A percentile compares a stretch with the other conserved stretches of the same genome.
Conservation (phyloP, 306 rosid species). For the Prinsepia uniflora region DNA sequence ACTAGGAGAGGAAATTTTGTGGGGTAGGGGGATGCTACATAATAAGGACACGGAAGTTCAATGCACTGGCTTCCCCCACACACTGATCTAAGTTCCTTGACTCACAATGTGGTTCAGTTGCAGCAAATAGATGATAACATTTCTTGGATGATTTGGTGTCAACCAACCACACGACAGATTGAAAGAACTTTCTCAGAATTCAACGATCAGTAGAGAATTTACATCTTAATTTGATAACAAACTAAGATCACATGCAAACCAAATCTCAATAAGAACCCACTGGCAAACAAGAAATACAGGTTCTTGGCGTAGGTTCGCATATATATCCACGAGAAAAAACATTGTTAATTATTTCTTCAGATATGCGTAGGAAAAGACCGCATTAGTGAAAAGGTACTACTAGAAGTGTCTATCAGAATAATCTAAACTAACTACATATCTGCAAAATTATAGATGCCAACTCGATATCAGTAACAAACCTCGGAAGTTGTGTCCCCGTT, state of each 20-base stretch:
- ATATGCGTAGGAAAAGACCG: neutral
- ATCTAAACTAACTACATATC: neutral
- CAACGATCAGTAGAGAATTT: neutral
- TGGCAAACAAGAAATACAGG: neutral
- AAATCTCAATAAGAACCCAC: neutral
- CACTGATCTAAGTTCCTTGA: neutral
- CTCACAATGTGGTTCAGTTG: neutral
- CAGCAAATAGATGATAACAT: neutral
- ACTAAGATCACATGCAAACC: neutral
- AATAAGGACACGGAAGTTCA: neutral
- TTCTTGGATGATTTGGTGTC: neutral
- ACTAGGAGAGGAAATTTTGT: neutral
- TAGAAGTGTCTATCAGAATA: neutral
- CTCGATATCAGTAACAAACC: slow-evolving; percentile 43
- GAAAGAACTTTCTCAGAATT: neutral
- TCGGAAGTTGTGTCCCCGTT: slow-evolving; percentile 93
- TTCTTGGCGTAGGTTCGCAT: neutral
- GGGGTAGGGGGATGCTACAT: neutral
- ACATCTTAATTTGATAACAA: neutral
- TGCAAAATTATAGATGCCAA: neutral
- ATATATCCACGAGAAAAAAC: no score
- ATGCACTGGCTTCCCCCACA: neutral
- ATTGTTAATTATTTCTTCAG: neutral
- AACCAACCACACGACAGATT: neutral
- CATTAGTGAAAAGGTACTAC: neutral